These are phyloP conservation scores for Rhizophagus clarus DNA, from an alignment of 192 early-diverging fungal species.

Conservation along the genomic window DNA sequence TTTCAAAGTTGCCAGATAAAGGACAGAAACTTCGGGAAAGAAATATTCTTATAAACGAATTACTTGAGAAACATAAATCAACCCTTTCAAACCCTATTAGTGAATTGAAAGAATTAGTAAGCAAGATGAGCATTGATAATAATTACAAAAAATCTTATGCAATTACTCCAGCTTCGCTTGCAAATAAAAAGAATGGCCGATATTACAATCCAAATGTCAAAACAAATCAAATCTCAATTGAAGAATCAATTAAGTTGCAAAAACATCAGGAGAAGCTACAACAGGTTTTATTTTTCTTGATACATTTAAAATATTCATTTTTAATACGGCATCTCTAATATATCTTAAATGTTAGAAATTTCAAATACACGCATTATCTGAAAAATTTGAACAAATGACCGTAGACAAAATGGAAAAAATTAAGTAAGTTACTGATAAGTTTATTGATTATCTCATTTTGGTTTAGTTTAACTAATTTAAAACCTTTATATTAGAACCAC, in stretches of 20 bases:
- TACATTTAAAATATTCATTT: not conserved
- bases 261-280: not conserved
- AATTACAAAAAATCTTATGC: not conserved
- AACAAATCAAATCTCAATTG: not conserved
- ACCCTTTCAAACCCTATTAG: not conserved
- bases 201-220: not conserved
- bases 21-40: not conserved
- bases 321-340: not conserved
- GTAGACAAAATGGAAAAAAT: not conserved
- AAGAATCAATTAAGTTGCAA: not conserved
- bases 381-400: not conserved
- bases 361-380: not conserved
- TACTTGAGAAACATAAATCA: not conserved
- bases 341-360: not conserved
- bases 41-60: not conserved
- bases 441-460: not conserved
- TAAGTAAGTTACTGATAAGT: not conserved
- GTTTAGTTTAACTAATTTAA: not conserved
- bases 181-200: not conserved
- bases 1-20: not conserved
- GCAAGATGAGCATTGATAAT: not conserved
- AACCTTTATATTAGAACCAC: not conserved
- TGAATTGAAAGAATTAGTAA: not conserved
- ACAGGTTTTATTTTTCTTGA: not conserved
- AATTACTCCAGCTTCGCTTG: not conserved